phyloP scores from a whole-genome alignment of 2,329 filamentous ascomycete genomes.

The Venturia effusa region DNA sequence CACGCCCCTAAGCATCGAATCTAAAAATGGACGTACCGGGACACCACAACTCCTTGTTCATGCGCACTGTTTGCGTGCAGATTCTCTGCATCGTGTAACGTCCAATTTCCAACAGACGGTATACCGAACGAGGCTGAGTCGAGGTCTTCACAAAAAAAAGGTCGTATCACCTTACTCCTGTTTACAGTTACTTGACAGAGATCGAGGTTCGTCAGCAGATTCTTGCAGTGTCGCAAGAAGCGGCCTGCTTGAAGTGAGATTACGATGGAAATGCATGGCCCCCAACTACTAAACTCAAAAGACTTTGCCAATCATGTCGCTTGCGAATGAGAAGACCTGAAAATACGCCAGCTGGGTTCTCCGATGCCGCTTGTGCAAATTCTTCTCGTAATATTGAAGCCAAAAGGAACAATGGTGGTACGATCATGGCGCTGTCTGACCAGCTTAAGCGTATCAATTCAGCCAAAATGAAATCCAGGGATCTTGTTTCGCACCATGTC shows the following conservation, averaged over 20 bases:
- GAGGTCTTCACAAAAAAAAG: neutral
- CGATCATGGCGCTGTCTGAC: neutral
- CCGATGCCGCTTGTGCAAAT: neutral
- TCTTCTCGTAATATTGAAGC: neutral
- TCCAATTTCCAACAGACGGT: neutral
- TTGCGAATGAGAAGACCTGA: neutral
- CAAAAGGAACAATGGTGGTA: neutral
- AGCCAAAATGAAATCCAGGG: neutral
- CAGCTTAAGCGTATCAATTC: neutral
- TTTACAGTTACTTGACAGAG: neutral
- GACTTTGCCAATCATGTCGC: neutral
- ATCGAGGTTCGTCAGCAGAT: neutral
- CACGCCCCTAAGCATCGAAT: neutral
- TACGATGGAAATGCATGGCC: neutral
- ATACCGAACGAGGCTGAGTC: neutral
- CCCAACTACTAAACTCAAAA: no score
- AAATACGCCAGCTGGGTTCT: neutral
- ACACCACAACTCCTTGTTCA: neutral
- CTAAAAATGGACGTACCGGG: neutral
- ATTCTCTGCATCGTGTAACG: neutral
- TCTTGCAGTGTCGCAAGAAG: neutral
- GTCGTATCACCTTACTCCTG: neutral
- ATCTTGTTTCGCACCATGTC: neutral
- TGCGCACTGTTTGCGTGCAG: neutral
- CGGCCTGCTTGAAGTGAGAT: neutral